These are phyloP conservation scores for Metschnikowia hibisci DNA, from an alignment of 805 yeast genomes.

Conservation along the genomic window DNA sequence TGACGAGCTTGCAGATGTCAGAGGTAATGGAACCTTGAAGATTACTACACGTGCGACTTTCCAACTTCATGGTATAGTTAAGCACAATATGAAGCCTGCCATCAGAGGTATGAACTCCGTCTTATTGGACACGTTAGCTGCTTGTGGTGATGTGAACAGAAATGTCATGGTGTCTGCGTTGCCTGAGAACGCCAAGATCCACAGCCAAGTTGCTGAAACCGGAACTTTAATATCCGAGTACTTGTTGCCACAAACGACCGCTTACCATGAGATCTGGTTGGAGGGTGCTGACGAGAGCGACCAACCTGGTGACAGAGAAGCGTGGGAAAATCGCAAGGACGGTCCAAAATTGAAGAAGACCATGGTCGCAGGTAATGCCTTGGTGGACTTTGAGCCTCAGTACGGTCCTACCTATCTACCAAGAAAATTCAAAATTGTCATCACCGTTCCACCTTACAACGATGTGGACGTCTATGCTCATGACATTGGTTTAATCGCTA, in stretches of 20 bases:
- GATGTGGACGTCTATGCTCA: conserved; percentile 96
- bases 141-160: conserved; percentile 98
- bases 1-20: conserved; percentile 72
- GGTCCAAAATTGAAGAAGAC: conserved; percentile 83
- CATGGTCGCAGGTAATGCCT: conserved; percentile 79
- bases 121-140: conserved; percentile 91
- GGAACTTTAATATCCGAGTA: conserved; percentile 72
- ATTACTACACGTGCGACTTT: conserved; percentile 95
- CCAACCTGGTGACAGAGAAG: conserved; percentile 58
- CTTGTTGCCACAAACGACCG: conserved; percentile 85
- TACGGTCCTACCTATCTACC: conserved; percentile 88
- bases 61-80: conserved; percentile 93
- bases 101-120: conserved; percentile 90
- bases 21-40: conserved; percentile 92
- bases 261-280: conserved; percentile 96
- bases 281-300: conserved; percentile 78
- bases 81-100: conserved; percentile 82
- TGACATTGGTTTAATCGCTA: conserved; percentile 89
- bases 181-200: conserved; percentile 80
- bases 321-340: conserved; percentile 60
- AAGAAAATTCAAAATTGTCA: conserved; percentile 91
- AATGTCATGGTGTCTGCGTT: conserved; percentile 91
- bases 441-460: conserved; percentile 92
- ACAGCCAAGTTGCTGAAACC: conserved; percentile 61
- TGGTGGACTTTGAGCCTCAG: conserved; percentile 79